Percentiles rank a stretch among this genome's conserved stretches.
Evolutionary conservation across 805 yeast species (phyloP).

Genomic region (Candida lessepsii): DNA sequence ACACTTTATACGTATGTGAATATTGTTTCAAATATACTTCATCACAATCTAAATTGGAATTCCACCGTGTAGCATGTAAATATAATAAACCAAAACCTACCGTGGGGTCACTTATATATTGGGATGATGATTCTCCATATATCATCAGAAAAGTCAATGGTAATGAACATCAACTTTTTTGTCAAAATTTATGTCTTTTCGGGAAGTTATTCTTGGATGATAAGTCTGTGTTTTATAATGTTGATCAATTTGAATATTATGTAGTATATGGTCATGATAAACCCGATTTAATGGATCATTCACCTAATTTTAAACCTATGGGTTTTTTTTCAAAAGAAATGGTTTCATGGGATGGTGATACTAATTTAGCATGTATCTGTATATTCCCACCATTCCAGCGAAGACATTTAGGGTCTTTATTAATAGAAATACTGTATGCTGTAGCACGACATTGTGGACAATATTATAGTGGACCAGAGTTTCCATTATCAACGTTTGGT

Average conservation of each 20-base stretch:
- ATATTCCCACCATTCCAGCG: constrained; percentile 92
- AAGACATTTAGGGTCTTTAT: constrained; percentile 68
- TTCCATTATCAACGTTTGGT: constrained; percentile 85
- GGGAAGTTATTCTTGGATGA: constrained; percentile 87
- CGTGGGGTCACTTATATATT: constrained; percentile 70
- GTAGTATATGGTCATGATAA: constrained; percentile 56
- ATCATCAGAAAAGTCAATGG: constrained; percentile 71
- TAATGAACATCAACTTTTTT: constrained; percentile 56
- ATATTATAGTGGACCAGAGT: constrained; percentile 81
- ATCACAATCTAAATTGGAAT: constrained; percentile 37
- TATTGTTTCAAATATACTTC: constrained; percentile 81
- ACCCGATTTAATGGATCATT: background rate
- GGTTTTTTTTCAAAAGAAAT: constrained; percentile 92
- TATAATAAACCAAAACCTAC: constrained; percentile 31
- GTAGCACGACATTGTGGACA: constrained; percentile 59
- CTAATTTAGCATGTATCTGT: constrained; percentile 84
- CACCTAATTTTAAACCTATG: constrained; percentile 51
- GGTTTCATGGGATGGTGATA: constrained; percentile 71
- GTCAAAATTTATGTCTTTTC: constrained; percentile 81
- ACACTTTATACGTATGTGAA: constrained; percentile 69
- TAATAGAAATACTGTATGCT: constrained; percentile 81
- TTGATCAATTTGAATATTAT: constrained; percentile 79
- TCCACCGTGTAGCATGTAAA: constrained; percentile 51
- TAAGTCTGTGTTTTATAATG: constrained; percentile 80
- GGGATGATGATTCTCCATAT: constrained; percentile 45